These are phyloP conservation scores for Wickerhamomyces sydowiorum DNA, from an alignment of 805 yeast genomes.

Conservation along the genomic window DNA sequence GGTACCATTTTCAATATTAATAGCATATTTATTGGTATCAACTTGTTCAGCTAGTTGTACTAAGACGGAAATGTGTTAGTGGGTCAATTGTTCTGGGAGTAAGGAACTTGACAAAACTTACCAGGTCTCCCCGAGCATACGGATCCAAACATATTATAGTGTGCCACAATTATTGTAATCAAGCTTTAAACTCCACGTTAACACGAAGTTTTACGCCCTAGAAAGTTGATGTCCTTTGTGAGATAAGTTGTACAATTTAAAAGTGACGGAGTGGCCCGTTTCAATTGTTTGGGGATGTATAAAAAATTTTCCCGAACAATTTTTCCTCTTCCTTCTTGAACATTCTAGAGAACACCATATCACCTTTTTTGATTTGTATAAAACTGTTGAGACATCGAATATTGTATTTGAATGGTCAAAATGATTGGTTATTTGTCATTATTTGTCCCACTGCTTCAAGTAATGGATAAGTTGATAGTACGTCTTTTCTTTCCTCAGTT, in stretches of 20 bases:
- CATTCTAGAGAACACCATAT: background rate
- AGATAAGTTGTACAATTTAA: background rate
- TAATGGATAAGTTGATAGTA: no score
- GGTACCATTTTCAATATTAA: conserved; percentile 56
- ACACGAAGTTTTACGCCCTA: no score
- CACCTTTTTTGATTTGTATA: no score
- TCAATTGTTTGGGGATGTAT: background rate
- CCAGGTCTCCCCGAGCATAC: conserved; percentile 70
- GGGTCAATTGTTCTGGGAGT: background rate
- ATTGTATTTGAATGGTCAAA: no score
- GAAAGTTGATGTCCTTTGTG: no score
- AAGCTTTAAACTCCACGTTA: background rate
- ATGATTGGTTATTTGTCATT: no score
- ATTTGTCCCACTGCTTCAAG: no score
- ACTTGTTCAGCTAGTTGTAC: conserved; percentile 56
- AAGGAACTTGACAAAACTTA: conserved; percentile 12
- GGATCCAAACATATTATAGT: conserved; percentile 57
- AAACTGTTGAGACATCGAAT: no score
- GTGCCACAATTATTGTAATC: background rate
- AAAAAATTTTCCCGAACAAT: background rate
- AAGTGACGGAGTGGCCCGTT: background rate
- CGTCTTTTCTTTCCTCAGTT: background rate
- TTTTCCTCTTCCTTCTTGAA: background rate
- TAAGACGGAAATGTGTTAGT: background rate
- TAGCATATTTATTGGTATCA: conserved; percentile 60